phyloP scores from a whole-genome alignment of 2,329 filamentous ascomycete species.

The Pseudogymnoascus sp. region DNA sequence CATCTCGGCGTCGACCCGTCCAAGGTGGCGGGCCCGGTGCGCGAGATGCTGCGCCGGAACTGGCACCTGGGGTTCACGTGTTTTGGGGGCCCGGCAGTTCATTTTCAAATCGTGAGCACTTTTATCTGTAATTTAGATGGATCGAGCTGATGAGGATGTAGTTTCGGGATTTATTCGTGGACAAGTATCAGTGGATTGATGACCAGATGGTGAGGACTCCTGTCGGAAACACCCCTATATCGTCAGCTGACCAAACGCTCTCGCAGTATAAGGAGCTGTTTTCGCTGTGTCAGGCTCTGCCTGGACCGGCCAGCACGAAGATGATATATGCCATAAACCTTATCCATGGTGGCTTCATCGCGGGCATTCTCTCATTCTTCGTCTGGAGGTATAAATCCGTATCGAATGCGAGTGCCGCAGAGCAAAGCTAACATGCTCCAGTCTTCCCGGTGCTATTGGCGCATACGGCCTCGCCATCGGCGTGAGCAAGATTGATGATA shows the following conservation, averaged over 20 bases:
- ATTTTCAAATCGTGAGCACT: slow-evolving; percentile 51
- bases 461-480: slow-evolving; percentile 63
- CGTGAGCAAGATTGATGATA: slow-evolving; percentile 49
- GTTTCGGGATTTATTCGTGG: slow-evolving; percentile 54
- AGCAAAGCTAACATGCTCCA: slow-evolving; percentile 50
- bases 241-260: not conserved
- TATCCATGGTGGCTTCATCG: slow-evolving; percentile 50
- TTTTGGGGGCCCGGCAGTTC: slow-evolving; percentile 60
- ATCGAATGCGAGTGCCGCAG: not conserved
- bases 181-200: slow-evolving; percentile 55
- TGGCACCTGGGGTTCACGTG: slow-evolving; percentile 58
- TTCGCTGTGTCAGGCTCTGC: slow-evolving; percentile 57
- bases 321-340: slow-evolving; percentile 62
- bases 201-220: slow-evolving; percentile 41
- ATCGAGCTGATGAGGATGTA: slow-evolving; percentile 16
- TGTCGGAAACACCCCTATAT: not conserved
- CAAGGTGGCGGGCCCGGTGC: not conserved
- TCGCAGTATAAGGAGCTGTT: slow-evolving; percentile 60
- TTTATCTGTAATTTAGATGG: not conserved
- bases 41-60: slow-evolving; percentile 19
- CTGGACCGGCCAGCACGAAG: slow-evolving; percentile 61
- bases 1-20: not conserved
- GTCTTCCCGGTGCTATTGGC: slow-evolving; percentile 58
- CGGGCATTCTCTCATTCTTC: slow-evolving; percentile 44
- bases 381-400: not conserved